Evolutionary conservation across 2,329 filamentous ascomycete species (phyloP).

Genomic region (Aspergillaceae sp.): DNA sequence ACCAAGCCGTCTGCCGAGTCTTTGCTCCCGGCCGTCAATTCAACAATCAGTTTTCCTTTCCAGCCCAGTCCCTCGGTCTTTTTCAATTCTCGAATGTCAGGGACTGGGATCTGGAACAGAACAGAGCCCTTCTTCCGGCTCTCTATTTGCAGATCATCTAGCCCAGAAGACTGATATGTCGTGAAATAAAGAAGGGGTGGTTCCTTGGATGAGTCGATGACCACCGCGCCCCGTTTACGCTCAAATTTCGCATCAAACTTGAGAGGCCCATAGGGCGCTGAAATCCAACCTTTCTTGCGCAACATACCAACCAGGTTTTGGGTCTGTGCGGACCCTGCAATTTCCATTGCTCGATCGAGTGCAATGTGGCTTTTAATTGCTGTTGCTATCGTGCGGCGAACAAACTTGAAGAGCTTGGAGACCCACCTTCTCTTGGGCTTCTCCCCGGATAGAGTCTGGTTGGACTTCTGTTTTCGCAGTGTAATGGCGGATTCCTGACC

Average conservation of each 20-base stretch:
- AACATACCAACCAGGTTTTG: slow-evolving; percentile 66
- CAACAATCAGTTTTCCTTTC: slow-evolving; percentile 75
- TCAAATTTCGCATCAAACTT: slow-evolving; percentile 66
- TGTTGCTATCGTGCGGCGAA: slow-evolving; percentile 62
- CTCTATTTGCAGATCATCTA: slow-evolving; percentile 43
- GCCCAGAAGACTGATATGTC: slow-evolving; percentile 23
- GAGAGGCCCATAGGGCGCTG: slow-evolving; percentile 55
- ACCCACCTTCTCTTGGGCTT: slow-evolving; percentile 32
- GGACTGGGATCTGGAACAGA: slow-evolving; percentile 59
- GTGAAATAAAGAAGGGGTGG: slow-evolving; percentile 53
- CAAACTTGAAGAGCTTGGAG: slow-evolving; percentile 48
- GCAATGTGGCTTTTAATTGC: slow-evolving; percentile 63
- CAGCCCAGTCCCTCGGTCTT: slow-evolving; percentile 75
- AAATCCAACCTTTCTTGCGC: slow-evolving; percentile 34
- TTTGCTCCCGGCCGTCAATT: slow-evolving; percentile 61
- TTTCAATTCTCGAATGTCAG: slow-evolving; percentile 62
- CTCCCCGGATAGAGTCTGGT: slow-evolving; percentile 1
- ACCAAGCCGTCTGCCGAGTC: slow-evolving; percentile 69
- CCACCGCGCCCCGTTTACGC: slow-evolving; percentile 63
- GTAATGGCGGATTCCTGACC: slow-evolving; percentile 38
- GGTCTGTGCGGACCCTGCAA: slow-evolving; percentile 52
- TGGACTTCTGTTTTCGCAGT: slow-evolving; percentile 19
- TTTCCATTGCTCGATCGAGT: slow-evolving; percentile 63
- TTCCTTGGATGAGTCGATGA: slow-evolving; percentile 44
- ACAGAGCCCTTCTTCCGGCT: slow-evolving; percentile 45